Conservation (phyloP, 2,329 filamentous ascomycete genomes). For the Beauveria scarabaeidicola region DNA sequence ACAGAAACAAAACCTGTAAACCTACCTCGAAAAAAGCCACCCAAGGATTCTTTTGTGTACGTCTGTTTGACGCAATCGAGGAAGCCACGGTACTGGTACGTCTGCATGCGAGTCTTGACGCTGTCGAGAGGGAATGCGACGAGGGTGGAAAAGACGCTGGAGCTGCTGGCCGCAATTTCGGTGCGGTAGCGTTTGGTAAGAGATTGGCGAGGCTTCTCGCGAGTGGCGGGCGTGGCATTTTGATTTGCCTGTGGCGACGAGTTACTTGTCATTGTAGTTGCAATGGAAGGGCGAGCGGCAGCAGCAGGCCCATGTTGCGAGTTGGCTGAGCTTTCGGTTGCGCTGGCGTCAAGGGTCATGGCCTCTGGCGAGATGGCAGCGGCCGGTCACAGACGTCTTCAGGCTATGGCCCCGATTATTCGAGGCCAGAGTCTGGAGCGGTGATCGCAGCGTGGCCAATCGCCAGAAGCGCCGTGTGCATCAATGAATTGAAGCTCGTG, state of each 20-base stretch:
- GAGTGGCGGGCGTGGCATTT: not conserved
- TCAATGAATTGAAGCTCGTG: conserved; percentile 21
- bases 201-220: conserved; percentile 20
- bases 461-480: conserved; percentile 30
- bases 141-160: conserved; percentile 70
- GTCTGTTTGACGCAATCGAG: conserved; percentile 67
- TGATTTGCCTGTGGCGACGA: not conserved
- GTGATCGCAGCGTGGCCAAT: conserved; percentile 25
- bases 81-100: conserved; percentile 70
- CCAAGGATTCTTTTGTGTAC: conserved; percentile 62
- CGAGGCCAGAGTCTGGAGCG: conserved; percentile 22
- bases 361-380: conserved; percentile 10
- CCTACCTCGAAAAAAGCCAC: conserved; percentile 74
- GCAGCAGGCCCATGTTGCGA: conserved; percentile 8
- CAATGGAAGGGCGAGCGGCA: not conserved
- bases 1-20: not conserved
- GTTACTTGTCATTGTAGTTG: conserved; percentile 2
- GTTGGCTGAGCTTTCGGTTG: conserved; percentile 7
- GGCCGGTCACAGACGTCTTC: conserved; percentile 19
- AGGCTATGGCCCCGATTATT: conserved; percentile 19
- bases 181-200: conserved; percentile 70
- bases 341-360: conserved; percentile 9
- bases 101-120: conserved; percentile 85
- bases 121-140: conserved; percentile 81
- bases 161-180: conserved; percentile 68